Conservation (phyloP, 768 basidiomycete genomes). For the Asterophora parasitica region DNA sequence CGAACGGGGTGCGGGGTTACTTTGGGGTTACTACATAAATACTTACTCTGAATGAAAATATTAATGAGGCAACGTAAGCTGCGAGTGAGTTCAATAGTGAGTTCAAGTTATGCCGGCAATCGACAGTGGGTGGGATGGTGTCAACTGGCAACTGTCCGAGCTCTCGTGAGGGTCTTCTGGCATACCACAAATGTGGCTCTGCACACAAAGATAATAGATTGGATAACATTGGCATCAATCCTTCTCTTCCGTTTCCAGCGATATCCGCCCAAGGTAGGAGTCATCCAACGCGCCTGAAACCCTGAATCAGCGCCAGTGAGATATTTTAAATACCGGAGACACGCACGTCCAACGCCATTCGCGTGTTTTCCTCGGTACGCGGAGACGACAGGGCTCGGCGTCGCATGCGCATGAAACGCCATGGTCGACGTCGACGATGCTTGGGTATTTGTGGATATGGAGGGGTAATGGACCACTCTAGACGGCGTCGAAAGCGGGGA, state of each 20-base stretch:
- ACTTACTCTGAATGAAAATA: too few species aligned
- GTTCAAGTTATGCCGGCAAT: too few species aligned
- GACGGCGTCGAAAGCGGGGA: slow-evolving; percentile 41
- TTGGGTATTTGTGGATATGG: slow-evolving; percentile 26
- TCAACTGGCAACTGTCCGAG: too few species aligned
- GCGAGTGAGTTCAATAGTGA: too few species aligned
- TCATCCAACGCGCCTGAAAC: slow-evolving; percentile 36
- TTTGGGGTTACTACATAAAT: too few species aligned
- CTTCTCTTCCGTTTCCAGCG: slow-evolving; percentile 1
- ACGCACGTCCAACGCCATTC: slow-evolving; percentile 34
- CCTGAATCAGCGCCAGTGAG: neutral
- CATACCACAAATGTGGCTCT: too few species aligned
- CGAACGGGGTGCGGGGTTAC: too few species aligned
- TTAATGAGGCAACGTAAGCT: too few species aligned
- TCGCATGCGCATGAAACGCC: slow-evolving; percentile 26
- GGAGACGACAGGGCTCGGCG: slow-evolving; percentile 39
- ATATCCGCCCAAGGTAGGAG: slow-evolving; percentile 28
- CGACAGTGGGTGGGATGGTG: too few species aligned
- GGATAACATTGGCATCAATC: too few species aligned
- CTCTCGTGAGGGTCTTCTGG: too few species aligned
- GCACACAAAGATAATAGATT: too few species aligned
- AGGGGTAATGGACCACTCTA: slow-evolving; percentile 31
- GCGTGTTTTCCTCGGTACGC: slow-evolving; percentile 39
- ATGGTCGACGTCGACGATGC: slow-evolving; percentile 30
- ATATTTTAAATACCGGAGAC: neutral